A percentile compares a stretch with the other conserved stretches of the same genome.
Conservation (phyloP, 176 grass and related monocot species). For the Echinochloa phyllopogon region DNA sequence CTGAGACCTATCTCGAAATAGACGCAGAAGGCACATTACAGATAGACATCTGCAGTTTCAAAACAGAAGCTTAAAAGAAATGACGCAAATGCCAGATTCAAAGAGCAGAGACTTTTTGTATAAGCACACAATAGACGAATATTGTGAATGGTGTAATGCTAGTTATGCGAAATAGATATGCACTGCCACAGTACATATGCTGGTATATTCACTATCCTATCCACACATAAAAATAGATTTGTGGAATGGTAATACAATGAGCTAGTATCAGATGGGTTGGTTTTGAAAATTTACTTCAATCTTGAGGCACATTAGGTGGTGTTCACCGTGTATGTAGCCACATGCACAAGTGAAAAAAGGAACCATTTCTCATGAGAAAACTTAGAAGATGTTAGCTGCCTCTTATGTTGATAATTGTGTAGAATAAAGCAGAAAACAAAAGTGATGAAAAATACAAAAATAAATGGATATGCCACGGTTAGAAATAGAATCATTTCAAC, state of each 20-base stretch:
- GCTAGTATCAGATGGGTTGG: not conserved
- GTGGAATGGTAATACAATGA: not conserved
- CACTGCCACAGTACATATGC: not conserved
- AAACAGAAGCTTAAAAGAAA: slow-evolving; percentile 21
- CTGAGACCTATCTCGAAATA: slow-evolving; percentile 8
- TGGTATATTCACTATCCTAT: not conserved
- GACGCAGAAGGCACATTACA: slow-evolving; percentile 7
- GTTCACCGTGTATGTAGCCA: not conserved
- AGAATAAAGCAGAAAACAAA: not conserved
- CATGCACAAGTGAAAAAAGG: not conserved
- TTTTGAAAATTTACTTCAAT: not conserved
- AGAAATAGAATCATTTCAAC: not conserved
- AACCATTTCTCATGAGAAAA: not conserved
- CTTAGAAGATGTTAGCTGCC: not conserved
- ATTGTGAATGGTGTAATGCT: not conserved
- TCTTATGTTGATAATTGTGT: not conserved
- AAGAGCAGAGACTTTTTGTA: slow-evolving; percentile 1
- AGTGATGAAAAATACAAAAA: not conserved
- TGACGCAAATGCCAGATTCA: not conserved
- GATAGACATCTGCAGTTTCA: slow-evolving; percentile 4
- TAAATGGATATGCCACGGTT: slow-evolving; percentile 1
- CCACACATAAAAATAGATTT: not conserved
- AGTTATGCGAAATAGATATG: not conserved
- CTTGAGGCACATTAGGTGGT: not conserved
- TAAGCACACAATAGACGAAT: not conserved